Percentiles rank a stretch among this genome's conserved stretches.
Evolutionary conservation across 179 eudicot genomes (phyloP).

Genomic region (Pouteria campechiana): DNA sequence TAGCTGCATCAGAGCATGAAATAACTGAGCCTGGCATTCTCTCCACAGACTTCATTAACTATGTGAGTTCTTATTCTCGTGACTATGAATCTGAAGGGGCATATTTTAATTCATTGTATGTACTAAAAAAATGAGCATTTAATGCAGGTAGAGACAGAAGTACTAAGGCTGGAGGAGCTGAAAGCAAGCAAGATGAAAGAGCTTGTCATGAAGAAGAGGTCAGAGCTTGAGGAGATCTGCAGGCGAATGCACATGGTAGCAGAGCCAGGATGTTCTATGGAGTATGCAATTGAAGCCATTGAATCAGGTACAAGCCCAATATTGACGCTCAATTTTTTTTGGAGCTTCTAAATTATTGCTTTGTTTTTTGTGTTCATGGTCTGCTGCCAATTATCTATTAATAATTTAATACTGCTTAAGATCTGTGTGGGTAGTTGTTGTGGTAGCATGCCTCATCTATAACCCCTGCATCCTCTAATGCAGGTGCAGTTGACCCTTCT

Average conservation of each 20-base stretch:
- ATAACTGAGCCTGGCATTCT: conserved; percentile 76
- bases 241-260: conserved; percentile 71
- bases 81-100: too few relatives aligned
- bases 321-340: not conserved
- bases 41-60: conserved; percentile 55
- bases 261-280: conserved; percentile 41
- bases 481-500: conserved; percentile 76
- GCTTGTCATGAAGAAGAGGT: conserved; percentile 79
- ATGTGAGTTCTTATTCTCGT: conserved; percentile 35
- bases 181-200: conserved; percentile 93
- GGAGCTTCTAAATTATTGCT: not conserved
- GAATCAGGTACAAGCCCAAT: conserved; percentile 48
- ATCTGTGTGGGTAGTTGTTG: too few relatives aligned
- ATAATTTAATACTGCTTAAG: too few relatives aligned
- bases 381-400: not conserved
- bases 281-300: conserved; percentile 50
- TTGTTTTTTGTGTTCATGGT: not conserved
- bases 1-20: conserved; percentile 92
- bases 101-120: too few relatives aligned
- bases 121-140: not conserved
- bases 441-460: too few relatives aligned
- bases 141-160: conserved; percentile 79
- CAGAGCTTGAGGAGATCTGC: conserved; percentile 75
- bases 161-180: conserved; percentile 67
- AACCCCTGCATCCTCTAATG: not conserved